phyloP scores from a whole-genome alignment of 176 grass and related monocot genomes.

The Carex littledalei region DNA sequence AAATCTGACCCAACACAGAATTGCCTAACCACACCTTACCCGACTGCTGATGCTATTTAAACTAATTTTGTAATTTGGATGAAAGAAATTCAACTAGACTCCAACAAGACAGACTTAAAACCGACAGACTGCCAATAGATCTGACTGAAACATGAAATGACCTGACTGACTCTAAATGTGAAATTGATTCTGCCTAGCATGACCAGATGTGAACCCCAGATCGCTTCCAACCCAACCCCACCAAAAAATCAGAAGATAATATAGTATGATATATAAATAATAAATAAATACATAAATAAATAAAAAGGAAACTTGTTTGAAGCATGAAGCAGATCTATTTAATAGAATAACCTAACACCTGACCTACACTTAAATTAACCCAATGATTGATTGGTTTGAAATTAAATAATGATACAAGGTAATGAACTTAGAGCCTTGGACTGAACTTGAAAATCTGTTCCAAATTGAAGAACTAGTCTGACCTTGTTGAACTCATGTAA shows the following conservation, averaged over 20 bases:
- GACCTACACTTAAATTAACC: not conserved
- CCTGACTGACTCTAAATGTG: not conserved
- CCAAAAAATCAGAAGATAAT: not conserved
- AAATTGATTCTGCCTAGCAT: not conserved
- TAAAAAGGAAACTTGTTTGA: not conserved
- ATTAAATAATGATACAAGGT: not conserved
- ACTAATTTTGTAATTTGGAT: conserved; percentile 6
- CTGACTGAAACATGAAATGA: not conserved
- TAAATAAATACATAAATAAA: not conserved
- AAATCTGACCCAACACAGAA: not conserved
- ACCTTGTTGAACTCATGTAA: not conserved
- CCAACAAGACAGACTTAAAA: not conserved
- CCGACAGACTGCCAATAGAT: not conserved
- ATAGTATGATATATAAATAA: not conserved
- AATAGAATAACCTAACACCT: conserved; percentile 1
- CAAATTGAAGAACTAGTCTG: not conserved
- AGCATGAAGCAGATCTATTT: not conserved
- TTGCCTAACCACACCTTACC: not conserved
- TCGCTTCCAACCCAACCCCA: not conserved
- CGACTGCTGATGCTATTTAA: not conserved
- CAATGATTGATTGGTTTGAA: not conserved
- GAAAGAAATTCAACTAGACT: not conserved
- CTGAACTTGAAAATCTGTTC: not conserved
- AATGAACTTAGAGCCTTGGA: not conserved
- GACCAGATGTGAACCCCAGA: not conserved